Evolutionary conservation across 257 asterid genomes (phyloP), one percentile per base, ranked within the genome.

Genomic region (Nicotiana paniculata): DNA sequence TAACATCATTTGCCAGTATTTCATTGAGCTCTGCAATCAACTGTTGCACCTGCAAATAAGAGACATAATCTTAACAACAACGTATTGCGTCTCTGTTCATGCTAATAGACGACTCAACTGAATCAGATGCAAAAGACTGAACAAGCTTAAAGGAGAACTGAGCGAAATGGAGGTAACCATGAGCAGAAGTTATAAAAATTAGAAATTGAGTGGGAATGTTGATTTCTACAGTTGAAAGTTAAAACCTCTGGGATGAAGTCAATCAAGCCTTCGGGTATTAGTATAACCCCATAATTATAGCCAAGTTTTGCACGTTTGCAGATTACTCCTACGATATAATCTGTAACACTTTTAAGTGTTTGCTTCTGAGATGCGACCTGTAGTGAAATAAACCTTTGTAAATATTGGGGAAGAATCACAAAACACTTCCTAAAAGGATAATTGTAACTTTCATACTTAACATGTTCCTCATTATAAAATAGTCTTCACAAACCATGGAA

Each of bases 221-320:
- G 61, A 46, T 72, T 72, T 48, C 39, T 15, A 72, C 8, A 72
- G 24, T 48, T 46, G 16, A 48, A 48, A 24, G 24, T 46, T 46
- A 46, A 55, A 75, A 96, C 99, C 98, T 96, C 99, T 3, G 99
- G 99, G 83, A 96, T 96, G 88, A 96, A 96, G 88, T 96, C 99
- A 16, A 96, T 96, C 26, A 96, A 90, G 81, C 99, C 99, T 89
- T 96, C 99, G 1, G 99, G 99, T 67, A 94, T 96, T 79, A 96
- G 97, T 70, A 96, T 93, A 84, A 96, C 99, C 79, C 99, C 99
- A 86, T 96, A 96, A 85, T 96, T 93, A 85, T 88, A 92, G 48
- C 99, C 98, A 81, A 88, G 86, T 81, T 88, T 95, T 6, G 98
- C 95, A 79, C 98, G 99, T 88, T 96, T 93, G 87, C 93, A 85